A percentile compares a stretch with the other conserved stretches of the same genome.
Evolutionary conservation across 164 flowering plant species (phyloP).

Genomic region (Cinnamomum chago): DNA sequence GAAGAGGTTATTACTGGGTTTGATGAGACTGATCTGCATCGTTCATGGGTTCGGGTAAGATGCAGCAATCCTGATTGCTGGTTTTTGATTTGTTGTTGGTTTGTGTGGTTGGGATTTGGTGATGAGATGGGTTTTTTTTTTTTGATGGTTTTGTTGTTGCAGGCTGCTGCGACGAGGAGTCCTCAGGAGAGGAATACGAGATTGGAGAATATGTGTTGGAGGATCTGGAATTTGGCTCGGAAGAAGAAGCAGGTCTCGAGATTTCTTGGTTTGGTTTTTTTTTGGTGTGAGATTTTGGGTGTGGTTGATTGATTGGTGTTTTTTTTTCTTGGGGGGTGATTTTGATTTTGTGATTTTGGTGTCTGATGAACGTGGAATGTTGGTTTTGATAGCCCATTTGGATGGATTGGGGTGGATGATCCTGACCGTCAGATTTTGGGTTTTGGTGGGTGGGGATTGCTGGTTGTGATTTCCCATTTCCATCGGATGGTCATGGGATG

Average conservation of each 20-base stretch:
- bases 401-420: too few species aligned
- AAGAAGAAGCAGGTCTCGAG: constrained; percentile 81
- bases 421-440: too few species aligned
- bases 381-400: too few species aligned
- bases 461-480: too few species aligned
- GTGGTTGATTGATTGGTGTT: too few species aligned
- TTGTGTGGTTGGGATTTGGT: neutral
- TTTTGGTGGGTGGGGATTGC: too few species aligned
- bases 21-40: constrained; percentile 97
- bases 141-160: neutral
- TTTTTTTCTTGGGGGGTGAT: too few species aligned
- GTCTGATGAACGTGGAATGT: too few species aligned
- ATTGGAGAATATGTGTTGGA: constrained; percentile 99
- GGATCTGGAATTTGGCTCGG: constrained; percentile 99
- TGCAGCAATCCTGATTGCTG: neutral
- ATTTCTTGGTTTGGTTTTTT: neutral
- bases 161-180: constrained; percentile 87
- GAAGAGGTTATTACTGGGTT: constrained; percentile 96
- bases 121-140: neutral
- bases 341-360: too few species aligned
- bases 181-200: constrained; percentile 99
- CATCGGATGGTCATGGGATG: too few species aligned
- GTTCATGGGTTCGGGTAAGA: constrained; percentile 82
- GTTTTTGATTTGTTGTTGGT: neutral
- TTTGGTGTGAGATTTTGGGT: neutral